A percentile compares a stretch with the other conserved stretches of the same genome.
Conservation (phyloP, 805 yeast genomes). For the Yarrowia divulgata region DNA sequence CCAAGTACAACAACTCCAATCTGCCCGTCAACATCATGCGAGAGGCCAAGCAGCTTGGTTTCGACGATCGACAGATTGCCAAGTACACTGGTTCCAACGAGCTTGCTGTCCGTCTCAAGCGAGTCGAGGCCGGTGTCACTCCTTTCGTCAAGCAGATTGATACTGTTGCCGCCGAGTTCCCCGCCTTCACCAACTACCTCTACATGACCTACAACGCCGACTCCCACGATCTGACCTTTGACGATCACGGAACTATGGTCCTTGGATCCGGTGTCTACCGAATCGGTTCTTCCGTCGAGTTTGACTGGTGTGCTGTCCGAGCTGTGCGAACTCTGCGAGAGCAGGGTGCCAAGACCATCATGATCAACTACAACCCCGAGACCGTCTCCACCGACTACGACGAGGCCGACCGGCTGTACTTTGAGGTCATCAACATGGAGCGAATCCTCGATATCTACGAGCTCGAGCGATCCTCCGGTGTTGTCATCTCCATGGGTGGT, state of each 20-base stretch:
- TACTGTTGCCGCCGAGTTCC: constrained; percentile 99
- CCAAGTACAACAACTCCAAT: constrained; percentile 46
- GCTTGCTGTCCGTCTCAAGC: constrained; percentile 85
- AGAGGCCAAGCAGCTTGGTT: constrained; percentile 95
- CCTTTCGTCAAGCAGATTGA: constrained; percentile 97
- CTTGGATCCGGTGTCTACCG: constrained; percentile 98
- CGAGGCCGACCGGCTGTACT: constrained; percentile 95
- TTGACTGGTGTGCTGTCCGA: constrained; percentile 99
- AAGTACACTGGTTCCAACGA: constrained; percentile 87
- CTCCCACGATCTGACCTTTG: constrained; percentile 81
- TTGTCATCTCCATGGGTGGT: constrained; percentile 97
- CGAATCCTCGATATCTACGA: constrained; percentile 95
- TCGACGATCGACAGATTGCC: constrained; percentile 96
- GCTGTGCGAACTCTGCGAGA: constrained; percentile 93
- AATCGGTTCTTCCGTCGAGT: constrained; percentile 98
- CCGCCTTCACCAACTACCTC: constrained; percentile 92
- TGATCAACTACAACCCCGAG: constrained; percentile 98
- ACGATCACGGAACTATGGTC: constrained; percentile 94
- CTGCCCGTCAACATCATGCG: constrained; percentile 69
- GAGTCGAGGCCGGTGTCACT: constrained; percentile 83
- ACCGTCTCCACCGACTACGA: constrained; percentile 99
- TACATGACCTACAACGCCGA: constrained; percentile 95
- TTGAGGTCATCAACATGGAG: constrained; percentile 93
- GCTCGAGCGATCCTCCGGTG: constrained; percentile 88
- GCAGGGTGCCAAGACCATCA: constrained; percentile 85